Evolutionary conservation across 331 rosid genomes (phyloP), one percentile per base, ranked within the genome.

Genomic region (Malus hybrid): DNA sequence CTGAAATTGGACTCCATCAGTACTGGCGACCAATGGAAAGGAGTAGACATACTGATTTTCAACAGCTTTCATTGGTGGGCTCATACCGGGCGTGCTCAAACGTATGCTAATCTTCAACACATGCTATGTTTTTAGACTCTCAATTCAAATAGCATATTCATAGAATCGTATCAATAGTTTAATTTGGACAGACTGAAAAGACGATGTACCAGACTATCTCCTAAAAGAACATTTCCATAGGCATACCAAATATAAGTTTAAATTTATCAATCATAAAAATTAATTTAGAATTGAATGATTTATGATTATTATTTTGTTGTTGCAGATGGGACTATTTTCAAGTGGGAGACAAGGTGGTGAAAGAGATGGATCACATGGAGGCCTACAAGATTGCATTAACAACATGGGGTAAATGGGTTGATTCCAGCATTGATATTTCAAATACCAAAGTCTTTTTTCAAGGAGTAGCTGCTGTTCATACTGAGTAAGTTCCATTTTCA

Each of bases 31-130:
- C 46, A 19, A 60, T 90, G 97, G 97, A 83, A 76, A 74, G 86
- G 73, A 39, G 79, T 60, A 6, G 96, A 92, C 84, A 79, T 72
- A 31, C 59, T 92, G 80, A 88, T 88, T 70, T 90, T 92, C 93
- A 90, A 90, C 85, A 82, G 86, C 76, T 88, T 70, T 24, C 97
- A 92, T 73, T 90, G 96, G 97, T 92, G 97, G 96, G 83, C 81
- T 62, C 96, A 90, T 73, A 65, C 59, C 2, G 87, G 87, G 19
- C 9, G 18, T 0, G 34, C 71, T 76, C 80, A 68, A 76, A 73
- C 83, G 97, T 91, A 84, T 6, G 7, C 4, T 7, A 3, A 2
- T 5, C n/a, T 20, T 19, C 0, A 56, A 56, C 24, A 3, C 34
- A 31, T 54, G n/a, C 4, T 54, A 20, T 71, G 0, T 56, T 56